Percentiles rank a stretch among this genome's conserved stretches.
phyloP scores from a whole-genome alignment of 108 stramenopile species.

The Mediolabrus comicus region DNA sequence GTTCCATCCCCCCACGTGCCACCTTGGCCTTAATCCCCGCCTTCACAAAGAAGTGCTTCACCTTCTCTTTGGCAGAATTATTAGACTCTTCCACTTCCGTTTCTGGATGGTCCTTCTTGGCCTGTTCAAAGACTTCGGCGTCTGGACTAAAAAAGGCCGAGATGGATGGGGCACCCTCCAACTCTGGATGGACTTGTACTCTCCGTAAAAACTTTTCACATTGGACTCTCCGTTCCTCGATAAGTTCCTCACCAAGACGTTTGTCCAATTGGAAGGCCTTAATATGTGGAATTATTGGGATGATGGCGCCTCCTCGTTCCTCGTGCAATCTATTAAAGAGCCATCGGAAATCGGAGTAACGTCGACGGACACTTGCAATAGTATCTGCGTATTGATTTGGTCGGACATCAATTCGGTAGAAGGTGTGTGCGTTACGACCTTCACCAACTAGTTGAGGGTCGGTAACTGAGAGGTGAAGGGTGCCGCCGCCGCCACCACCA shows the following conservation, averaged over 20 bases:
- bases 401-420: conserved; percentile 58
- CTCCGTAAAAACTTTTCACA: conserved; percentile 76
- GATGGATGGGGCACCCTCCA: conserved; percentile 66
- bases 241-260: conserved; percentile 74
- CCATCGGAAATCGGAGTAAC: conserved; percentile 95
- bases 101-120: conserved; percentile 59
- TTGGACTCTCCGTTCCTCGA: conserved; percentile 71
- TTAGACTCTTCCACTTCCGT: conserved; percentile 2
- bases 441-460: conserved; percentile 67
- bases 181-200: conserved; percentile 77
- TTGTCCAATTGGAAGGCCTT: conserved; percentile 52
- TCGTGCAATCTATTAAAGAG: conserved; percentile 75
- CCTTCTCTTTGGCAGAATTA: conserved; percentile 36
- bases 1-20: conserved; percentile 32
- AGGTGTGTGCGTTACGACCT: conserved; percentile 61
- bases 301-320: conserved; percentile 85
- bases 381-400: conserved; percentile 46
- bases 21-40: conserved; percentile 50
- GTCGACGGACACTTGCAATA: conserved; percentile 62
- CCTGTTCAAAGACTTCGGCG: conserved; percentile 61
- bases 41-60: conserved; percentile 64
- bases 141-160: conserved; percentile 80
- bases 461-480: conserved; percentile 44
- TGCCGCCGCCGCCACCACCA: conserved; percentile 5
- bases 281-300: conserved; percentile 93